phyloP scores from a whole-genome alignment of 768 basidiomycete genomes.

The Rhodotorula babjevae region DNA sequence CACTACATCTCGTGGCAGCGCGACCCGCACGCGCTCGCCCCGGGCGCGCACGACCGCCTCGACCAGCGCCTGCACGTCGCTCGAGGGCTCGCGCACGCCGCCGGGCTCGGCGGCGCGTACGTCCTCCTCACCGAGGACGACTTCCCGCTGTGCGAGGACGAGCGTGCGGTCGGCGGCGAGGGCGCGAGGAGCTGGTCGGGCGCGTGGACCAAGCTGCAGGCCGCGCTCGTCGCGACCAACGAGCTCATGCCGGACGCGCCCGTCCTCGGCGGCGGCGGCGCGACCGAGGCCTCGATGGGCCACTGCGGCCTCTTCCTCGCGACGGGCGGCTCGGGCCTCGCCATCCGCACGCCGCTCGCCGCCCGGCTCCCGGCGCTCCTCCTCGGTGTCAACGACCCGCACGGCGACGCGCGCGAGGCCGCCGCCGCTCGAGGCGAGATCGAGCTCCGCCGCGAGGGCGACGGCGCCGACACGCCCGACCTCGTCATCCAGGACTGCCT shows the following conservation, averaged over 20 bases:
- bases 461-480: conserved; percentile 30
- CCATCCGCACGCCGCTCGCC: conserved; percentile 15
- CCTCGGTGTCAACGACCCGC: conserved; percentile 8
- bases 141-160: conserved; percentile 24
- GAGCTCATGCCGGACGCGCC: conserved; percentile 8
- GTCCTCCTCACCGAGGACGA: conserved; percentile 31
- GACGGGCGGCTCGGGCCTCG: conserved; percentile 25
- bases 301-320: conserved; percentile 29
- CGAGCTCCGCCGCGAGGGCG: conserved; percentile 2
- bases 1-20: conserved; percentile 22
- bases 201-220: conserved; percentile 10
- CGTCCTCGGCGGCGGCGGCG: not conserved
- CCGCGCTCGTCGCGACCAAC: conserved; percentile 16
- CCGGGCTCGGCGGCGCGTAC: conserved; percentile 2
- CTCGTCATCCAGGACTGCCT: conserved; percentile 32
- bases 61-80: conserved; percentile 32
- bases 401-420: conserved; percentile 11
- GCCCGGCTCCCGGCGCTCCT: conserved; percentile 13
- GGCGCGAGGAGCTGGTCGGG: not conserved
- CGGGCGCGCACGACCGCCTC: conserved; percentile 10
- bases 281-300: not conserved
- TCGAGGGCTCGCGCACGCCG: conserved; percentile 17
- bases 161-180: not conserved
- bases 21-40: conserved; percentile 1
- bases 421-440: conserved; percentile 12